A percentile compares a stretch with the other conserved stretches of the same genome.
These are phyloP conservation scores for Akanthomyces uredinophilus DNA, from an alignment of 2,329 filamentous ascomycete genomes.

Conservation along the genomic window DNA sequence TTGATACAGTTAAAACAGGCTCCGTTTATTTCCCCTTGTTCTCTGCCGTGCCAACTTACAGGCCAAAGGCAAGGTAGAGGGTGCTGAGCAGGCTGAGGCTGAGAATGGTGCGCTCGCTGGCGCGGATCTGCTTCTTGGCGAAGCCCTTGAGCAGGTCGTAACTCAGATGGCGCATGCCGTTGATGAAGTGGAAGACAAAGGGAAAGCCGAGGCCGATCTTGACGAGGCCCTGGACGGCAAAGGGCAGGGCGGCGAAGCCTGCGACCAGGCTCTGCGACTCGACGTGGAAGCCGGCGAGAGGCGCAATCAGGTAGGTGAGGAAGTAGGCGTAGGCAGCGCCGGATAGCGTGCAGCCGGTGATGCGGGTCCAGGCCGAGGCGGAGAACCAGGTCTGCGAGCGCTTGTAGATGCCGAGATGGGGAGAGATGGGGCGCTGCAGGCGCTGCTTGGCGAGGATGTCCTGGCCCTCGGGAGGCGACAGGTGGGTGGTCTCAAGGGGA, in stretches of 20 bases:
- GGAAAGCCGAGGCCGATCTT: conserved; percentile 55
- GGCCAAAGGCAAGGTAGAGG: conserved; percentile 43
- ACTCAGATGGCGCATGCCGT: conserved; percentile 50
- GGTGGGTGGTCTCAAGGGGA: conserved; percentile 50
- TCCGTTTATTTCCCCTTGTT: not conserved
- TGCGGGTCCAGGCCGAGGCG: conserved; percentile 68
- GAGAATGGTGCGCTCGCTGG: conserved; percentile 45
- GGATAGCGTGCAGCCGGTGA: conserved; percentile 71
- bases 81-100: conserved; percentile 37
- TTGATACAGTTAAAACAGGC: conserved; percentile 14
- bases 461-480: conserved; percentile 49
- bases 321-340: conserved; percentile 76
- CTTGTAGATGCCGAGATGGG: conserved; percentile 82
- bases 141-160: conserved; percentile 51
- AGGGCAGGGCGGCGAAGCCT: conserved; percentile 53
- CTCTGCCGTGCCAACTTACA: conserved; percentile 28
- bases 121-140: conserved; percentile 40
- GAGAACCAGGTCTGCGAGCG: conserved; percentile 80
- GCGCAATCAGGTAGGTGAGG: conserved; percentile 73
- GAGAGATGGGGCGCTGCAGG: conserved; percentile 72
- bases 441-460: conserved; percentile 77
- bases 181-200: conserved; percentile 53
- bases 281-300: conserved; percentile 61
- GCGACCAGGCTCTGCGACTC: conserved; percentile 57
- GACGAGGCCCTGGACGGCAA: conserved; percentile 52